A percentile compares a stretch with the other conserved stretches of the same genome.
These are phyloP conservation scores for Barnettozyma sp. DNA, from an alignment of 805 yeast genomes.

Conservation along the genomic window DNA sequence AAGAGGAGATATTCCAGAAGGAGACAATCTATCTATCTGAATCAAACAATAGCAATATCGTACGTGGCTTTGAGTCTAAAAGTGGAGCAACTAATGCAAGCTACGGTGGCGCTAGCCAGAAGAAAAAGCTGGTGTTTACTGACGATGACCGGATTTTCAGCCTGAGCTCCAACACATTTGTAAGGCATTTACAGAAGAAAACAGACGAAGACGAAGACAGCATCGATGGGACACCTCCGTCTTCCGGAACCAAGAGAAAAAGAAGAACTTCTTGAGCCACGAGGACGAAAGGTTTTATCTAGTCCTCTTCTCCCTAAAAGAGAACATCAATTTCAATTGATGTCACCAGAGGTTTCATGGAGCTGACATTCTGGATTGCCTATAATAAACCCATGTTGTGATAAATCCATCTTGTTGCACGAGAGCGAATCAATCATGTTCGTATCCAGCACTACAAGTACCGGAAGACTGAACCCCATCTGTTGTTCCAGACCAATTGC, in stretches of 20 bases:
- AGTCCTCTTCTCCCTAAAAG: too few relatives aligned
- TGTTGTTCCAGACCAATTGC: too few relatives aligned
- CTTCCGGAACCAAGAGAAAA: conserved; percentile 11
- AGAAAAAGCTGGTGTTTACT: conserved; percentile 44
- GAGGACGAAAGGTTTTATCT: neutral
- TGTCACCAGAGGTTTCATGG: too few relatives aligned
- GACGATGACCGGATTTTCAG: conserved; percentile 82
- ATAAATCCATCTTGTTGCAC: too few relatives aligned
- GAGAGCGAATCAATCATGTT: too few relatives aligned
- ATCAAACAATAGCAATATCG: conserved; percentile 65
- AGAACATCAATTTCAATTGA: too few relatives aligned
- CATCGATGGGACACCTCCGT: conserved; percentile 19
- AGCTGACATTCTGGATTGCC: too few relatives aligned
- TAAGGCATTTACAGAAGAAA: conserved; percentile 52
- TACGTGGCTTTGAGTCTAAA: conserved; percentile 86
- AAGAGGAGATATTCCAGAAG: conserved; percentile 70
- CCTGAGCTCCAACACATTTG: conserved; percentile 62
- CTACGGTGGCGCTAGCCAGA: conserved; percentile 20
- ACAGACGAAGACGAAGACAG: conserved; percentile 28
- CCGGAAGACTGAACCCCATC: too few relatives aligned
- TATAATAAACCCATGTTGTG: too few relatives aligned
- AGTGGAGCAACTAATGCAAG: conserved; percentile 43
- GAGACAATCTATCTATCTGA: conserved; percentile 76
- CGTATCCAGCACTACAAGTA: too few relatives aligned
- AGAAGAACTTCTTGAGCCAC: conserved; percentile 11